phyloP scores from a whole-genome alignment of 2,329 filamentous ascomycete species.

The Xylaria multiplex region DNA sequence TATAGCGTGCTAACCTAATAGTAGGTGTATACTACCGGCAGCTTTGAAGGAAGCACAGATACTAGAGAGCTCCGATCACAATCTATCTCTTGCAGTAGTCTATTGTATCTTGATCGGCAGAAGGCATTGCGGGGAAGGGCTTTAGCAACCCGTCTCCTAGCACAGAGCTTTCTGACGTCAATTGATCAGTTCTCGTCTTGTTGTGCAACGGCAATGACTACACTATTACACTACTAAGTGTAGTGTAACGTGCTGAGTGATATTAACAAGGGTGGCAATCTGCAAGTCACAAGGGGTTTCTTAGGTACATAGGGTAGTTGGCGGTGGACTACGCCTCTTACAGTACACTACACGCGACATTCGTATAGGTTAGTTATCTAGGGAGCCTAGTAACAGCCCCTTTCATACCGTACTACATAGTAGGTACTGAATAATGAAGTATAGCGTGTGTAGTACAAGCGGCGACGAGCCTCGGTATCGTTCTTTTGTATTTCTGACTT shows the following conservation, averaged over 20 bases:
- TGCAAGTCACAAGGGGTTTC: conserved; percentile 14
- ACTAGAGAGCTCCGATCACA: conserved; percentile 25
- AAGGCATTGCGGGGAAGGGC: conserved; percentile 29
- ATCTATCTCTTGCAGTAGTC: conserved; percentile 23
- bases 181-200: conserved; percentile 7
- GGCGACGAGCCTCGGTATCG: background rate
- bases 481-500: background rate
- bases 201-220: background rate
- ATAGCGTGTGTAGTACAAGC: conserved; percentile 2
- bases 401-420: conserved; percentile 1
- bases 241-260: conserved; percentile 6
- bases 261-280: conserved; percentile 22
- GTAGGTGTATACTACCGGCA: background rate
- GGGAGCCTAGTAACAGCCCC: conserved; percentile 8
- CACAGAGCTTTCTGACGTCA: conserved; percentile 31
- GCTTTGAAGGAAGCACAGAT: conserved; percentile 13
- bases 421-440: no score
- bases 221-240: conserved; percentile 2
- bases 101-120: conserved; percentile 25
- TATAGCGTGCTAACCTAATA: no score
- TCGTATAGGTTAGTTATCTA: conserved; percentile 18
- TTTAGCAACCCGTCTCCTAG: conserved; percentile 15
- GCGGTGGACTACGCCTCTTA: background rate
- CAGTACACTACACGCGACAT: conserved; percentile 18
- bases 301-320: background rate